Evolutionary conservation across 345 rosid genomes (phyloP).

Genomic region (Laguncularia racemosa): DNA sequence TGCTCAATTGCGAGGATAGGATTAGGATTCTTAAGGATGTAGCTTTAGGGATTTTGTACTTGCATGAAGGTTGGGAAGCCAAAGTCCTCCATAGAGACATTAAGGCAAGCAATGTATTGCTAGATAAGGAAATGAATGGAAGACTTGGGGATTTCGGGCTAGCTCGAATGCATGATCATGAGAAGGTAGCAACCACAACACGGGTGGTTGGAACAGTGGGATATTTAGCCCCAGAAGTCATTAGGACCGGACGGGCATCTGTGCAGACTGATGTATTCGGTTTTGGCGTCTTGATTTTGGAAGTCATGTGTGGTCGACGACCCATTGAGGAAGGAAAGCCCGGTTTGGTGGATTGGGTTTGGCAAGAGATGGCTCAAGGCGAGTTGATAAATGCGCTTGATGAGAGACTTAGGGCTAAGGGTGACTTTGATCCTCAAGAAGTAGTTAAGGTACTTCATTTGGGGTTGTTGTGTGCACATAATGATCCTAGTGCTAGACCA

Average conservation of each 20-base stretch:
- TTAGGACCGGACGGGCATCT: conserved; percentile 37
- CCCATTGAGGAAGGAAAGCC: conserved; percentile 46
- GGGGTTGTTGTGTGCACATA: conserved; percentile 61
- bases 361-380: conserved; percentile 36
- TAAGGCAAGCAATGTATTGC: conserved; percentile 77
- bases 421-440: conserved; percentile 31
- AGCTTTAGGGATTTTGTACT: conserved; percentile 50
- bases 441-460: conserved; percentile 44
- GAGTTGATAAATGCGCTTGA: conserved; percentile 38
- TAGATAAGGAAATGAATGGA: conserved; percentile 64
- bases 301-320: conserved; percentile 50
- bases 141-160: conserved; percentile 69
- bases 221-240: conserved; percentile 67
- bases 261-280: conserved; percentile 43
- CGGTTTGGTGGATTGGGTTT: conserved; percentile 31
- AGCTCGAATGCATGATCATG: conserved; percentile 65
- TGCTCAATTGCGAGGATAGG: conserved; percentile 44
- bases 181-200: conserved; percentile 47
- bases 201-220: conserved; percentile 72
- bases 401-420: conserved; percentile 25
- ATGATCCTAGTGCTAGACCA: conserved; percentile 44
- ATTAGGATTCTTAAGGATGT: conserved; percentile 51
- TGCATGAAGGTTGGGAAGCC: conserved; percentile 77
- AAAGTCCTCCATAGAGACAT: conserved; percentile 73
- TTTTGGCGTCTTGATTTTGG: conserved; percentile 39